Evolutionary conservation across 306 rosid species (phyloP).

Genomic region (Quercus cerris): DNA sequence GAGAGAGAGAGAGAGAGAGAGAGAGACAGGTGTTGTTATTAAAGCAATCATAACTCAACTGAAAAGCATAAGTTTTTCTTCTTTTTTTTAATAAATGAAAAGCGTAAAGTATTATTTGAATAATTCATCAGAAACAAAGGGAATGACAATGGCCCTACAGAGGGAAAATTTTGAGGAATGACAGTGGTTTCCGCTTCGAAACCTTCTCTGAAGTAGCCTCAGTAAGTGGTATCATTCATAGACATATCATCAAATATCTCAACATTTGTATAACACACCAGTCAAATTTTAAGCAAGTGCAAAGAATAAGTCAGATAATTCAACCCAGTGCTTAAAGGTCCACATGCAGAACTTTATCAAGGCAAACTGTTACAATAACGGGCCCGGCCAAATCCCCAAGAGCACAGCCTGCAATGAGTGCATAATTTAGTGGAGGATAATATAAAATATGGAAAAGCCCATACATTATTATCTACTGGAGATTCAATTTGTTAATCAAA

Average conservation of each 20-base stretch:
- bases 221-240: not conserved
- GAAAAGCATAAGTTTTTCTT: not conserved
- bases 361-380: slow-evolving; percentile 40
- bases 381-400: slow-evolving; percentile 86
- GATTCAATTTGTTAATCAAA: slow-evolving; percentile 3
- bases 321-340: slow-evolving; percentile 34
- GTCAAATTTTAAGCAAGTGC: slow-evolving; percentile 18
- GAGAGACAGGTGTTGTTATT: no score
- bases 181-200: not conserved
- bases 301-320: slow-evolving; percentile 15
- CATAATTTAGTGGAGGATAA: not conserved
- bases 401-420: slow-evolving; percentile 55
- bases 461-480: not conserved
- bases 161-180: slow-evolving; percentile 7
- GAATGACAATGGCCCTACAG: not conserved
- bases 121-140: not conserved
- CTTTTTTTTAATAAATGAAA: no score
- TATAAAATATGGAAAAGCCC: not conserved
- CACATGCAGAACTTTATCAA: slow-evolving; percentile 30
- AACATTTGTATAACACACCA: slow-evolving; percentile 6
- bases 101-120: no score
- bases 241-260: slow-evolving; percentile 1
- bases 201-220: slow-evolving; percentile 4
- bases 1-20: no score
- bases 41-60: not conserved